Evolutionary conservation across 2,329 filamentous ascomycete species (phyloP).

Genomic region (Aspergillus sp.): DNA sequence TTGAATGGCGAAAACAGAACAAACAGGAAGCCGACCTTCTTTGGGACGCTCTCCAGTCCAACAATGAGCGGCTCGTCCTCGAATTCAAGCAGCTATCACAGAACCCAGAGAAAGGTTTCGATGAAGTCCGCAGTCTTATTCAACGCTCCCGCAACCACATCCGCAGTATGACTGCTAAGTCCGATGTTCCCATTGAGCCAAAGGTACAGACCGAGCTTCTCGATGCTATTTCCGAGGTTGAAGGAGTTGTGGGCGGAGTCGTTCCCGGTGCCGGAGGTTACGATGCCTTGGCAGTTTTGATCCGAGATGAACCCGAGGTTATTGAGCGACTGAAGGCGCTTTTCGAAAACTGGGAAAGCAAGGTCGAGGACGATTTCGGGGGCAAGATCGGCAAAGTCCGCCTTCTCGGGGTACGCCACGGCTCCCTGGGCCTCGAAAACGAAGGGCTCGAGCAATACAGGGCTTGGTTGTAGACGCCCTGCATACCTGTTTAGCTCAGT

Average conservation of each 20-base stretch:
- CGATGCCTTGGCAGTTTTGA: constrained; percentile 82
- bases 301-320: constrained; percentile 72
- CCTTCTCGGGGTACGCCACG: constrained; percentile 51
- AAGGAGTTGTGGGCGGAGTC: constrained; percentile 86
- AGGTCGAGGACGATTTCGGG: constrained; percentile 48
- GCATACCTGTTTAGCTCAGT: neutral
- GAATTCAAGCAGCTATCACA: constrained; percentile 62
- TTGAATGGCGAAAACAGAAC: constrained; percentile 76
- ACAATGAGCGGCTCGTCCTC: constrained; percentile 72
- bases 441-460: constrained; percentile 45
- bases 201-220: constrained; percentile 80
- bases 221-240: constrained; percentile 71
- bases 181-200: constrained; percentile 87
- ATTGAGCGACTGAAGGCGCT: constrained; percentile 64
- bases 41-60: constrained; percentile 74
- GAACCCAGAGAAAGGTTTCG: constrained; percentile 49
- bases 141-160: constrained; percentile 63
- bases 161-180: constrained; percentile 73
- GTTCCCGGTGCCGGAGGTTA: constrained; percentile 94
- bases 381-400: constrained; percentile 51
- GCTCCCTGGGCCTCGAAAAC: constrained; percentile 50
- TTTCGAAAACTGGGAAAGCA: constrained; percentile 67
- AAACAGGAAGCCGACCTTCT: constrained; percentile 67
- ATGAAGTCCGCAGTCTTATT: constrained; percentile 58
- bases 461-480: constrained; percentile 34